phyloP scores from a whole-genome alignment of 768 basidiomycete genomes.

The Tylopilus vinaceipallidus region DNA sequence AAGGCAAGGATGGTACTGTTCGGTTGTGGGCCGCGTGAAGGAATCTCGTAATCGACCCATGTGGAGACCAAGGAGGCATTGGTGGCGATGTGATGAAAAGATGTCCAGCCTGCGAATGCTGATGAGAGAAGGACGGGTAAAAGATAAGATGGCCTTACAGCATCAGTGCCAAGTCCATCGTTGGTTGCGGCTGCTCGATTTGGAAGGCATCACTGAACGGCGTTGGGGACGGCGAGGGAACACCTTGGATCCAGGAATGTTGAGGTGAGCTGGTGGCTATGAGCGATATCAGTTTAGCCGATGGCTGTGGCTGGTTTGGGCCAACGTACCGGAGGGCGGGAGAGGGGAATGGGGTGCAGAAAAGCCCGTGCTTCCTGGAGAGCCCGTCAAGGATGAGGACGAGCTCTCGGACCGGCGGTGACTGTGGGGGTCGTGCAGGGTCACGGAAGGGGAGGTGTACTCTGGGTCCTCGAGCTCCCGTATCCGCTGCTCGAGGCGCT shows the following conservation, averaged over 20 bases:
- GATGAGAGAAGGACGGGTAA: constrained; percentile 5
- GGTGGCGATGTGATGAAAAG: constrained; percentile 71
- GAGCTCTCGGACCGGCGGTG: constrained; percentile 44
- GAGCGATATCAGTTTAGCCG: constrained; percentile 8
- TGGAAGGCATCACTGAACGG: constrained; percentile 52
- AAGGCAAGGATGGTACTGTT: constrained; percentile 72
- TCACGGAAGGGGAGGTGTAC: constrained; percentile 64
- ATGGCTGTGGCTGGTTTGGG: not conserved
- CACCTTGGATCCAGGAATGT: constrained; percentile 47
- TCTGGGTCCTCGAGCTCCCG: constrained; percentile 76
- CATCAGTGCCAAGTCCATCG: constrained; percentile 62
- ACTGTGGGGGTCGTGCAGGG: constrained; percentile 65
- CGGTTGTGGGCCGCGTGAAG: constrained; percentile 47
- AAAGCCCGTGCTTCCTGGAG: constrained; percentile 50
- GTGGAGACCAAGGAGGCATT: constrained; percentile 70
- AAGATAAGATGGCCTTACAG: constrained; percentile 44
- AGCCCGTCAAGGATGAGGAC: constrained; percentile 49
- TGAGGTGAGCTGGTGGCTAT: constrained; percentile 50
- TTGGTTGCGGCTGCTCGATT: constrained; percentile 44
- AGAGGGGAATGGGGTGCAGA: constrained; percentile 60
- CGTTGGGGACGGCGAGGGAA: constrained; percentile 52
- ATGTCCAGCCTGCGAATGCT: constrained; percentile 58
- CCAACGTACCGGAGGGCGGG: constrained; percentile 47
- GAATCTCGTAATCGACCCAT: constrained; percentile 64
- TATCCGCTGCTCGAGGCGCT: constrained; percentile 67